Conservation (phyloP, 2,329 filamentous ascomycete genomes). For the Microcyclospora tardicrescens region DNA sequence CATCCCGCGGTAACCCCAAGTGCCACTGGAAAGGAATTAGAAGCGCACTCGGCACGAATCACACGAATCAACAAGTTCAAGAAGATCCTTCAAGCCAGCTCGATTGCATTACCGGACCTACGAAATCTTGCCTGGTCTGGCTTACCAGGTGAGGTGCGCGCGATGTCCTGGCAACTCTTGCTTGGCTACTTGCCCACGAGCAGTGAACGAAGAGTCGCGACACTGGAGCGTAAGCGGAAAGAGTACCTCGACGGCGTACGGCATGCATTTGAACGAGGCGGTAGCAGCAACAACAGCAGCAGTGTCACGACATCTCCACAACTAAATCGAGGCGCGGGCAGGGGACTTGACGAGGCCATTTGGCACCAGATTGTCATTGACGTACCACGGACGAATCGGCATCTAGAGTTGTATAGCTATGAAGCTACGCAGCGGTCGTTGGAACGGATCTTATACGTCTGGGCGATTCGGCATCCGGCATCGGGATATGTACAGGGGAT, state of each 20-base stretch:
- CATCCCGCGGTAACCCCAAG: slow-evolving; percentile 63
- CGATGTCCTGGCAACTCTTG: slow-evolving; percentile 97
- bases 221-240: slow-evolving; percentile 84
- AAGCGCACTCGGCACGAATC: slow-evolving; percentile 75
- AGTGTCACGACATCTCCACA: slow-evolving; percentile 29
- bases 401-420: slow-evolving; percentile 87
- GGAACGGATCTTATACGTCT: slow-evolving; percentile 90
- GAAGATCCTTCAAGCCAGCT: slow-evolving; percentile 80
- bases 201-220: slow-evolving; percentile 78
- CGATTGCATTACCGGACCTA: slow-evolving; percentile 72
- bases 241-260: slow-evolving; percentile 89
- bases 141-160: slow-evolving; percentile 83
- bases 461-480: slow-evolving; percentile 93
- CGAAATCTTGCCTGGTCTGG: slow-evolving; percentile 86
- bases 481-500: slow-evolving; percentile 98
- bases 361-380: slow-evolving; percentile 99
- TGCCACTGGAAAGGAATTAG: slow-evolving; percentile 69
- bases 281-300: slow-evolving; percentile 27
- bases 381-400: slow-evolving; percentile 88
- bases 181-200: slow-evolving; percentile 95
- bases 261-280: slow-evolving; percentile 48
- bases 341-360: slow-evolving; percentile 86
- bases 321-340: slow-evolving; percentile 46
- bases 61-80: slow-evolving; percentile 98
- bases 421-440: slow-evolving; percentile 90